Conservation (phyloP, 805 yeast genomes). For the Metschnikowia aberdeeniae region DNA sequence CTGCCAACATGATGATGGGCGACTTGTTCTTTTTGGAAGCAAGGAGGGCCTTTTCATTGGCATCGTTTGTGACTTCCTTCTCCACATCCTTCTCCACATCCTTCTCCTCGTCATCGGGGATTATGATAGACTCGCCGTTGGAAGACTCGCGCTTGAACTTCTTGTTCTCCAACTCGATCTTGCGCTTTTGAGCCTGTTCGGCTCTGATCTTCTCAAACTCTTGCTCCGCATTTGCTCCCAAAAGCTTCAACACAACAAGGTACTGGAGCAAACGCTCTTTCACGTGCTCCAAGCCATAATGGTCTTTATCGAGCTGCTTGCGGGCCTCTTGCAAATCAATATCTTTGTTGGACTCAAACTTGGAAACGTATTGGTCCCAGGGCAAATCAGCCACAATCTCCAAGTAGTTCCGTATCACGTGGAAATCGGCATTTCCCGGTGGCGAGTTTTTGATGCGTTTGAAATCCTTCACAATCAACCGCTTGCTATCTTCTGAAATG, state of each 20-base stretch:
- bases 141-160: slow-evolving; percentile 18
- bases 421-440: slow-evolving; percentile 56
- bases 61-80: slow-evolving; percentile 10
- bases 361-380: slow-evolving; percentile 42
- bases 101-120: slow-evolving; percentile 37
- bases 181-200: slow-evolving; percentile 7
- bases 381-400: slow-evolving; percentile 66
- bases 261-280: slow-evolving; percentile 76
- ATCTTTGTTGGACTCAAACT: slow-evolving; percentile 35
- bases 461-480: slow-evolving; percentile 46
- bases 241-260: slow-evolving; percentile 68
- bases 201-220: slow-evolving; percentile 12
- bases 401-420: slow-evolving; percentile 59
- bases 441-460: slow-evolving; percentile 49
- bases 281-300: slow-evolving; percentile 69
- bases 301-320: slow-evolving; percentile 65
- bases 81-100: slow-evolving; percentile 24
- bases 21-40: slow-evolving; percentile 44
- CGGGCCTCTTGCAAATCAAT: slow-evolving; percentile 53
- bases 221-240: slow-evolving; percentile 36
- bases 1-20: slow-evolving; percentile 77
- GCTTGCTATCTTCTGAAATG: slow-evolving; percentile 35
- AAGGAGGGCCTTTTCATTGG: slow-evolving; percentile 9
- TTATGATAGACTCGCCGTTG: slow-evolving; percentile 25
- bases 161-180: slow-evolving; percentile 12